Evolutionary conservation across 352 stramenopile genomes (phyloP).

Genomic region (Globisporangium spinosum): DNA sequence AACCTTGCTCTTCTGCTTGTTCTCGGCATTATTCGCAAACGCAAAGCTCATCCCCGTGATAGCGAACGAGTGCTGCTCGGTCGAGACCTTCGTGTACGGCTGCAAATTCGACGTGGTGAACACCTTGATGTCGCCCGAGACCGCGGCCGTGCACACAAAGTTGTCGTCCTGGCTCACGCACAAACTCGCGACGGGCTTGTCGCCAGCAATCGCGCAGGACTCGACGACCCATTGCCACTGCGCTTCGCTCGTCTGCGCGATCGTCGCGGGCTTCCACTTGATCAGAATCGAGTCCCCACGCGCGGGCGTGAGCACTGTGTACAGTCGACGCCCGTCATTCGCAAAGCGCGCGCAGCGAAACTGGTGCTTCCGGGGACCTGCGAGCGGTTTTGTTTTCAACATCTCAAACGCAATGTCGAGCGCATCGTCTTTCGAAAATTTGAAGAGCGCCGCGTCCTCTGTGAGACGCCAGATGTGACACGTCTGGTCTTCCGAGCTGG

Average conservation of each 20-base stretch:
- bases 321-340: constrained; percentile 59
- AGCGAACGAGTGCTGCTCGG: constrained; percentile 69
- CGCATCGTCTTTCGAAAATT: constrained; percentile 76
- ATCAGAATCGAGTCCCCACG: constrained; percentile 76
- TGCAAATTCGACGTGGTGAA: constrained; percentile 45
- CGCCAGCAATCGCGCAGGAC: constrained; percentile 42
- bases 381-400: constrained; percentile 39
- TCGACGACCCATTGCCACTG: constrained; percentile 71
- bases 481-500: constrained; percentile 72
- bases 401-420: constrained; percentile 56
- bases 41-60: constrained; percentile 82
- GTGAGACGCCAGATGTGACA: constrained; percentile 82
- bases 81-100: constrained; percentile 50
- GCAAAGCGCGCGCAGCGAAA: constrained; percentile 80
- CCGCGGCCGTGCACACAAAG: constrained; percentile 66
- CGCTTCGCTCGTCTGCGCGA: constrained; percentile 60
- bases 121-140: constrained; percentile 71
- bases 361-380: constrained; percentile 61
- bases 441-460: constrained; percentile 54
- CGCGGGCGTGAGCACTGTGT: constrained; percentile 70
- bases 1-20: constrained; percentile 7
- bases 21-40: constrained; percentile 18
- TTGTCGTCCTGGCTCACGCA: constrained; percentile 71
- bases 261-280: constrained; percentile 74
- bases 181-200: constrained; percentile 73